Evolutionary conservation across 805 yeast genomes (phyloP), one percentile per base, ranked within the genome.

Genomic region (Debaryomyces hansenii): DNA sequence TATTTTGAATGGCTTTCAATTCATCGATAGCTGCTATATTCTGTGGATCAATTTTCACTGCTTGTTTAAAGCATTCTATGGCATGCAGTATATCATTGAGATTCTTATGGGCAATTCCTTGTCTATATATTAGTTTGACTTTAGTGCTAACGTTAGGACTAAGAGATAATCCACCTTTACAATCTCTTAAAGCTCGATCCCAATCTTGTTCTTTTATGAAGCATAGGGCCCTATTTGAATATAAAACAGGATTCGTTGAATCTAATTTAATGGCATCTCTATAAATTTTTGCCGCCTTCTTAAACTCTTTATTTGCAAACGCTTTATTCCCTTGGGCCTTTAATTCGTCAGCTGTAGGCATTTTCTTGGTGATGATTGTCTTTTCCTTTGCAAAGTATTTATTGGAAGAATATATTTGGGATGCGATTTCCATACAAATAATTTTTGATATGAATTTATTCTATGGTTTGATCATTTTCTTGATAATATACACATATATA

Each of bases 191-290:
- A 2, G 84, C 87, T 14, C 75, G 63, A 2, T 61, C 54, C 73
- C 77, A 82, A 28, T 76, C 74, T 5, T 66, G 55, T 4, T 82
- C 58, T 46, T 82, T 81, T 35, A 85, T 58, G 50, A 77, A 73
- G n/a, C 88, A 73, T 69, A 82, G 81, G 0, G 94, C 86, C 37
- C 85, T 65, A 57, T 87, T 87, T n/a, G 91, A 78, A 57, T 74
- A 82, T 1, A 82, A 66, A 0, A 84, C 74, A 0, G 90, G 75
- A 49, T 81, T 79, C 0, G 52, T 32, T 0, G 82, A 75, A 41
- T 79, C 79, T 14, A 70, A 28, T 7, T 63, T 63, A 32, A 84
- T 70, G 3, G 91, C 90, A 41, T 77, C 75, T 9, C 78, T 60
- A 59, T 87, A 87, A 0, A 72, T 61, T 20, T 70, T 58, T 1